Evolutionary conservation across 768 basidiomycete species (phyloP).

Genomic region (Antrodiella citrinella): DNA sequence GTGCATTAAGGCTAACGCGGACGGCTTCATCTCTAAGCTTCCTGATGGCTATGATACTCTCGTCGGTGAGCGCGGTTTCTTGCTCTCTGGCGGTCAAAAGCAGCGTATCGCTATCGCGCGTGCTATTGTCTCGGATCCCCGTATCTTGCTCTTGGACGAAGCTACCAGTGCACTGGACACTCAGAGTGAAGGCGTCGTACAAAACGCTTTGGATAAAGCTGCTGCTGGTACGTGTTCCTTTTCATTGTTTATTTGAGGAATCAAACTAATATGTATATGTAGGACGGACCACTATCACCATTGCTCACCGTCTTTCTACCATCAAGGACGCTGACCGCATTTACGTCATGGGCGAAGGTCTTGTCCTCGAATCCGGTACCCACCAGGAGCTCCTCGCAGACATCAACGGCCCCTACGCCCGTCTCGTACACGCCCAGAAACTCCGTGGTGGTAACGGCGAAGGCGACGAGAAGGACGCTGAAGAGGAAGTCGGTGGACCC

Average conservation of each 20-base stretch:
- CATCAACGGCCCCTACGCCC: constrained; percentile 59
- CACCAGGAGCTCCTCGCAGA: constrained; percentile 59
- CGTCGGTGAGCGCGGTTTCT: constrained; percentile 42
- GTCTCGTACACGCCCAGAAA: constrained; percentile 72
- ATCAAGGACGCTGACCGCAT: constrained; percentile 81
- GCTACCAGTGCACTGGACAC: constrained; percentile 43
- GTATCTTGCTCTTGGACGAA: constrained; percentile 42
- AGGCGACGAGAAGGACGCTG: constrained; percentile 34
- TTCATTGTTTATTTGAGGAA: background rate
- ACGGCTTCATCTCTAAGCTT: constrained; percentile 38
- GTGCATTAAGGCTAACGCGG: constrained; percentile 42
- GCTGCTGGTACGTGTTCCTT: constrained; percentile 13
- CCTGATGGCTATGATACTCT: constrained; percentile 44
- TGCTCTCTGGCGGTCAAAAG: constrained; percentile 44
- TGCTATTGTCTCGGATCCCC: constrained; percentile 41
- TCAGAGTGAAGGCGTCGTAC: constrained; percentile 42
- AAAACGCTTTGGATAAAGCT: constrained; percentile 46
- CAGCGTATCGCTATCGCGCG: constrained; percentile 45
- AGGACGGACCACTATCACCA: constrained; percentile 71
- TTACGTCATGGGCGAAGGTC: constrained; percentile 85
- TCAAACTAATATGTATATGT: background rate
- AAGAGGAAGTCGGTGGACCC: constrained; percentile 14
- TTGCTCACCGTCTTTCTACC: constrained; percentile 74
- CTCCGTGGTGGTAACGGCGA: constrained; percentile 48
- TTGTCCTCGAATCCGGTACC: constrained; percentile 72